A percentile compares a stretch with the other conserved stretches of the same genome.
These are phyloP conservation scores for Luvunga scandens DNA, from an alignment of 345 rosid genomes.

Conservation along the genomic window DNA sequence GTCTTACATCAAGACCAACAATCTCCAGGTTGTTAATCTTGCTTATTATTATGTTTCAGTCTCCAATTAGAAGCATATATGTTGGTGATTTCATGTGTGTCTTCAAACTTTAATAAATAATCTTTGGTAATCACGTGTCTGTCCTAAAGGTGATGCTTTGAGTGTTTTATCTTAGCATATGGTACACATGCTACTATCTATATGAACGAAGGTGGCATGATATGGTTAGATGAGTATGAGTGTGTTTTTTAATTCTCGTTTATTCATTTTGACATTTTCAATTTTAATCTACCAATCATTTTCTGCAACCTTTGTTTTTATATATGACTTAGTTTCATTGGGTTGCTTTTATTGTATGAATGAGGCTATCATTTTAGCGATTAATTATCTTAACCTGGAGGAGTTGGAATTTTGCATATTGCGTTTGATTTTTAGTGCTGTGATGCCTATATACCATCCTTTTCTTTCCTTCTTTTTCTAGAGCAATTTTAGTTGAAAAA, in stretches of 20 bases:
- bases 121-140: background rate
- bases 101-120: background rate
- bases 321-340: background rate
- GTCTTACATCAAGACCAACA: conserved; percentile 86
- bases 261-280: background rate
- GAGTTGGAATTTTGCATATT: background rate
- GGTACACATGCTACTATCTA: background rate
- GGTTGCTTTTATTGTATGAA: background rate
- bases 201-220: background rate
- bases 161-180: background rate
- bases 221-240: background rate
- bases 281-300: background rate
- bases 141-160: background rate
- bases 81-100: background rate
- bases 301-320: background rate
- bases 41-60: background rate
- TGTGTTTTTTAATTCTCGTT: no score
- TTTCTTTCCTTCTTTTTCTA: background rate
- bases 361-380: background rate
- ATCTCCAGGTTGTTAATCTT: conserved; percentile 61
- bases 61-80: background rate
- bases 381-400: background rate
- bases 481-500: background rate
- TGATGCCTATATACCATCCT: background rate
- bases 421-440: background rate